Base-by-base conservation (phyloP, 1,139 yeast genomes). In the Candida sanyaensis region DNA sequence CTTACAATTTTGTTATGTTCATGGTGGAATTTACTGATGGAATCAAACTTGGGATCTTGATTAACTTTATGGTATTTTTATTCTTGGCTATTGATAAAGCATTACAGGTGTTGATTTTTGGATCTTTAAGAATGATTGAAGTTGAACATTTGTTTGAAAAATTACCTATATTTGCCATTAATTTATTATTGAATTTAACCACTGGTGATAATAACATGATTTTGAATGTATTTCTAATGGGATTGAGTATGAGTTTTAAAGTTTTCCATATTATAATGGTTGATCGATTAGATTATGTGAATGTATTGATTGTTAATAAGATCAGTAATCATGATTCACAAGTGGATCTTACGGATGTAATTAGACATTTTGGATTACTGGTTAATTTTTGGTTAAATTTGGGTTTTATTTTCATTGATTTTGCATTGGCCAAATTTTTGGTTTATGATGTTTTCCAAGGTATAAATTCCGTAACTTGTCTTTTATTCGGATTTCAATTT, bases 401-500 rank as follows among this genome's bases (percentile, higher is more conserved):
- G 1, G 41, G 75, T 1, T 73, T 86, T 40, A 62, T 79, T 8
- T 59, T 66, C 10, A 53, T 77, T 21, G 96, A 88, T 63, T 68
- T 75, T 50, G 59, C 71, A 26, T 65, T 84, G 49, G 80, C 88
- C 29, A 72, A 73, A 46, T 69, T 78, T 41, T 79, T 89, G 54
- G 80, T 84, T 10, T 80, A 79, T 55, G 86, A 83, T 55, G 78
- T 84, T 2, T 77, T 82, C 53, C 75, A 70, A 52, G 80, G 79
- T 41, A 71, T 58, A 64, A 81, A 63, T 68, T 80, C 63, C 61
- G 80, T 65, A 60, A 83, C 70, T 2, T 73, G 84, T 75, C 58
- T 78, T 64, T 69, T 81, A 31, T 85, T 88, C 65, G 93, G 93
- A 0, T 84, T 89, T 62, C 95, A 88, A 57, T 86, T 86, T 63